Evolutionary conservation across 257 asterid genomes (phyloP).

Genomic region (Rubia yunnanensis): DNA sequence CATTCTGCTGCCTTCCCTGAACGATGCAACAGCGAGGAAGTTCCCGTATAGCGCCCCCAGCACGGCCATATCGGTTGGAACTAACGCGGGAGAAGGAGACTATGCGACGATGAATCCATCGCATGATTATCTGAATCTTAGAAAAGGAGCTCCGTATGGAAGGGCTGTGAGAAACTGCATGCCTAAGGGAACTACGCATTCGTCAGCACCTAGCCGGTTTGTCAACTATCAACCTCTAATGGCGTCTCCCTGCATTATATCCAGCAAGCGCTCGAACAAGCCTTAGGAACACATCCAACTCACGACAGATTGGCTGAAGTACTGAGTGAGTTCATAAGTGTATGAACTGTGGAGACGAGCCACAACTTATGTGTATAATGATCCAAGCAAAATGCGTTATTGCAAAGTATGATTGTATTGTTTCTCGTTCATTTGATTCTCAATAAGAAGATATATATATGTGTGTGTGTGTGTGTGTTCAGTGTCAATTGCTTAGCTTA

Average conservation of each 20-base stretch:
- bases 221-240: slow-evolving; percentile 52
- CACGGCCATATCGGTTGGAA: slow-evolving; percentile 4
- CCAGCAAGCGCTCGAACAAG: slow-evolving; percentile 4
- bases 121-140: slow-evolving; percentile 15
- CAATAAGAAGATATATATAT: neutral
- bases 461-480: too few relatives aligned
- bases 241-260: slow-evolving; percentile 30
- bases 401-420: neutral
- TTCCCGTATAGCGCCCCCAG: slow-evolving; percentile 34
- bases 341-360: too few relatives aligned
- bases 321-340: neutral
- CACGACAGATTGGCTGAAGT: neutral
- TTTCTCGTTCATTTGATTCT: neutral
- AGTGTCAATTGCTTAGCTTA: neutral
- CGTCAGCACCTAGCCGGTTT: slow-evolving; percentile 80
- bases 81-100: neutral
- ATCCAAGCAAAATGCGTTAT: neutral
- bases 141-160: slow-evolving; percentile 21
- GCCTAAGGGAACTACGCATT: slow-evolving; percentile 65
- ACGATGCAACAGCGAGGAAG: slow-evolving; percentile 42
- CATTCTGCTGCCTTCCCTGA: slow-evolving; percentile 19
- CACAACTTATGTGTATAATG: neutral
- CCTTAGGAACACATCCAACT: neutral
- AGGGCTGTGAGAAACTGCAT: slow-evolving; percentile 45
- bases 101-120: slow-evolving; percentile 35